A percentile compares a stretch with the other conserved stretches of the same genome.
Conservation (phyloP, 805 yeast species). For the Diddensiella transvaalensis region DNA sequence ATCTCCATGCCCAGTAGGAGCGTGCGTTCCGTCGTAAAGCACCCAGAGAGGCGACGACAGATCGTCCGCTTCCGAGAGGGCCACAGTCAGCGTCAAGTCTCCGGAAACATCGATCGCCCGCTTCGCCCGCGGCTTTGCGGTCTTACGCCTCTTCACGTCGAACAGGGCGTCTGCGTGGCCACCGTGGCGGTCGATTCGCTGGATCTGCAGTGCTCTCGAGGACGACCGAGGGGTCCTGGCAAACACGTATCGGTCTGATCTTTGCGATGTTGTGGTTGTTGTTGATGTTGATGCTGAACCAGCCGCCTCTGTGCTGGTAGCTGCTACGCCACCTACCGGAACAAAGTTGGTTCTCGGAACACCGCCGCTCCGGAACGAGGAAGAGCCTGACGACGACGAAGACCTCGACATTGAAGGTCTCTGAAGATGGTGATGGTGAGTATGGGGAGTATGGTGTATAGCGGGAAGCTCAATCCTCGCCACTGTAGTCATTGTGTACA, state of each 20-base stretch:
- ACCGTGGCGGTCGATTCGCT: conserved; percentile 10
- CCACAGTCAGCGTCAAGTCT: background rate
- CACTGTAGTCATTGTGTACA: background rate
- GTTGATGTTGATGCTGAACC: no score
- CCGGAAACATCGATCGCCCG: background rate
- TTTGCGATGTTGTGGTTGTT: no score
- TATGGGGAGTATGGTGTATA: no score
- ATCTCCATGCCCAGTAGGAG: conserved; percentile 5
- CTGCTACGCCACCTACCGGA: no score
- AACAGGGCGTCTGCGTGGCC: conserved; percentile 20
- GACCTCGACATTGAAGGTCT: background rate
- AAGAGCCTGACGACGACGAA: background rate
- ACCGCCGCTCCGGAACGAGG: no score
- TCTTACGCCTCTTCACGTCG: conserved; percentile 13
- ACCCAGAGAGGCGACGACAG: background rate
- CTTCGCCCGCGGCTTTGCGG: background rate
- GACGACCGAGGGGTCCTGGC: conserved; percentile 2
- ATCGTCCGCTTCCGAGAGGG: background rate
- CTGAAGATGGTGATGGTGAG: no score
- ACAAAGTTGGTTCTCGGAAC: no score
- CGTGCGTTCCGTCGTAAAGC: conserved; percentile 11
- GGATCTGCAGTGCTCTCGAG: conserved; percentile 16
- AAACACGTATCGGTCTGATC: background rate
- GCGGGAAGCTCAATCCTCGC: background rate
- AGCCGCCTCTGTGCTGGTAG: no score